phyloP scores from a whole-genome alignment of 129 eudicot species.

The Daucus carota region DH1_v3.0 NC_030382.2:24873001-24873500 shows the following conservation, averaged over 20 bases:
- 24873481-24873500: background rate
- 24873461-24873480: too few species aligned
- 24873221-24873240: background rate
- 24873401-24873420: too few species aligned
- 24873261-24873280: background rate
- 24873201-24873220: background rate
- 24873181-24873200: background rate
- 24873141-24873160: background rate
- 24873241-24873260: background rate
- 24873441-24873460: too few species aligned
- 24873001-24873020: background rate
- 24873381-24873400: too few species aligned
- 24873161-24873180: background rate
- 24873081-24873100: slow-evolving; percentile 86
- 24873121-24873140: background rate
- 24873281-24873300: background rate
- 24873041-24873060: slow-evolving; percentile 43
- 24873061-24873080: slow-evolving; percentile 68
- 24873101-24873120: slow-evolving; percentile 60
- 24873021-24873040: slow-evolving; percentile 1
- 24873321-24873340: too few species aligned
- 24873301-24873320: background rate
- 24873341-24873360: too few species aligned
- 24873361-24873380: too few species aligned
- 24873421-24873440: too few species aligned